Conservation (phyloP, 2,329 filamentous ascomycete species). For the Xylaria sp. region DNA sequence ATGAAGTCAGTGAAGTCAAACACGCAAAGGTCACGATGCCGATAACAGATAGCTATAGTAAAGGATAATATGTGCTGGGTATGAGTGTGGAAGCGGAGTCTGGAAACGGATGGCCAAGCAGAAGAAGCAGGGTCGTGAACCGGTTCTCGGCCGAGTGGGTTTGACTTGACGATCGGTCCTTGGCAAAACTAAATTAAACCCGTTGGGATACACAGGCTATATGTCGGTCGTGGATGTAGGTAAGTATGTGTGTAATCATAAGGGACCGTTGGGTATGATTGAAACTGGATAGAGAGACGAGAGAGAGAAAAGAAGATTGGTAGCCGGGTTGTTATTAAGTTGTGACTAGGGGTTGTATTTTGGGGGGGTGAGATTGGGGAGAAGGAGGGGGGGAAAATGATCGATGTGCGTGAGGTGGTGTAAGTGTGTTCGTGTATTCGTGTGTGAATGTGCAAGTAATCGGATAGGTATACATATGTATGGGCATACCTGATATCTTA, state of each 20-base stretch:
- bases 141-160: conserved; percentile 37
- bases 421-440: not conserved
- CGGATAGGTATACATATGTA: not conserved
- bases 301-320: conserved; percentile 1
- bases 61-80: conserved; percentile 23
- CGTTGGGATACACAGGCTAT: conserved; percentile 1
- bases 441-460: not conserved
- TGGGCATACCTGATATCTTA: too few relatives aligned
- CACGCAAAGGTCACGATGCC: not conserved
- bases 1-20: not conserved
- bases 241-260: conserved; percentile 13
- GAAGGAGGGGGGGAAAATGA: not conserved
- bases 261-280: conserved; percentile 29
- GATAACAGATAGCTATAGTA: conserved; percentile 15
- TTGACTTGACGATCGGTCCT: conserved; percentile 13
- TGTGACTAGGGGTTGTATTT: conserved; percentile 16
- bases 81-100: too few relatives aligned
- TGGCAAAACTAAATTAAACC: conserved; percentile 6
- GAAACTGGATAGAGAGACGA: conserved; percentile 8
- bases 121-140: conserved; percentile 12
- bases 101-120: conserved; percentile 19
- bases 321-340: conserved; percentile 5
- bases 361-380: not conserved
- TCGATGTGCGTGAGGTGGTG: conserved; percentile 1
- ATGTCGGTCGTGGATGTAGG: conserved; percentile 4